Evolutionary conservation across 768 basidiomycete genomes (phyloP).

Genomic region (Mycena metata): DNA sequence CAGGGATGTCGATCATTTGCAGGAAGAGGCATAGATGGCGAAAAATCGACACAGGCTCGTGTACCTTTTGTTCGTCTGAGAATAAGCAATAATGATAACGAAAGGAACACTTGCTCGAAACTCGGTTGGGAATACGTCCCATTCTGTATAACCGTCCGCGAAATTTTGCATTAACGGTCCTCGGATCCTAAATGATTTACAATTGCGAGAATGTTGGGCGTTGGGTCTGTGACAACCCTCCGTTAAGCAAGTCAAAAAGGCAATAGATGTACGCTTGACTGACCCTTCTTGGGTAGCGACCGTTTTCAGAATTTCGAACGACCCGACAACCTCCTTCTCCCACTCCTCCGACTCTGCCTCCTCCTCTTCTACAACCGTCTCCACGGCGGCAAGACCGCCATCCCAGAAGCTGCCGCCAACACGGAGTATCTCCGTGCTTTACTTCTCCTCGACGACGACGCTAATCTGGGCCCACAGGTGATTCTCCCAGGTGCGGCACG

Average conservation of each 20-base stretch:
- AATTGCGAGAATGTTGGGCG: slow-evolving; percentile 83
- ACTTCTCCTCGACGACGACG: slow-evolving; percentile 84
- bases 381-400: slow-evolving; percentile 63
- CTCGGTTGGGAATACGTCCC: slow-evolving; percentile 63
- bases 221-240: slow-evolving; percentile 51
- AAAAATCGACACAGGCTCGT: slow-evolving; percentile 88
- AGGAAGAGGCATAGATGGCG: slow-evolving; percentile 93
- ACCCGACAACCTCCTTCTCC: slow-evolving; percentile 71
- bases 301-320: slow-evolving; percentile 69
- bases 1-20: slow-evolving; percentile 80
- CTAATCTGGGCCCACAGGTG: slow-evolving; percentile 93
- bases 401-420: slow-evolving; percentile 90
- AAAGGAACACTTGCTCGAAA: slow-evolving; percentile 64
- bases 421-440: slow-evolving; percentile 74
- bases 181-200: slow-evolving; percentile 77
- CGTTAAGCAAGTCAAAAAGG: not conserved
- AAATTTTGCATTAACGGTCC: slow-evolving; percentile 78
- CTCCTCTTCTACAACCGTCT: slow-evolving; percentile 51
- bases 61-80: slow-evolving; percentile 59
- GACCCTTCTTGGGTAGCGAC: slow-evolving; percentile 77
- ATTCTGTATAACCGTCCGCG: slow-evolving; percentile 66
- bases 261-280: slow-evolving; percentile 31
- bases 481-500: slow-evolving; percentile 94
- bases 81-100: not conserved
- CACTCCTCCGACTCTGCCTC: slow-evolving; percentile 65